phyloP scores from a whole-genome alignment of 1,139 yeast genomes.

The Nakaseomyces bracarensis region DNA sequence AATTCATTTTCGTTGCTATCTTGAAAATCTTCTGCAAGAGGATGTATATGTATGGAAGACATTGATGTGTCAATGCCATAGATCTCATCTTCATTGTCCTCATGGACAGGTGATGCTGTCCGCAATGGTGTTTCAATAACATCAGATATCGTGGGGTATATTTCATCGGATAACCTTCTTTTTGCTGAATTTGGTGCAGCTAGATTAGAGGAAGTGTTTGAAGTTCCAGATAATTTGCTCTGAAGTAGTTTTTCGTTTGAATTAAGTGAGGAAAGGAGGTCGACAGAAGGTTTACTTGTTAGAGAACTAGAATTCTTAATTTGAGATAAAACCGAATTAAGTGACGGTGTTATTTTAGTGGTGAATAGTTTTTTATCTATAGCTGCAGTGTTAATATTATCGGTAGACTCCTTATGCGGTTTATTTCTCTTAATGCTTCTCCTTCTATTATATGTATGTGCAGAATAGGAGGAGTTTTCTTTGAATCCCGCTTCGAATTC shows the following conservation, averaged over 20 bases:
- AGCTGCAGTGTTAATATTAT: no score
- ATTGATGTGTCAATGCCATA: constrained; percentile 1
- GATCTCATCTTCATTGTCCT: constrained; percentile 7
- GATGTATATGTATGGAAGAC: constrained; percentile 6
- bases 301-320: constrained; percentile 9
- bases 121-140: neutral
- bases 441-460: neutral
- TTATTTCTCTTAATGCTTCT: constrained; percentile 4
- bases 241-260: neutral
- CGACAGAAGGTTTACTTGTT: neutral
- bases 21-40: neutral
- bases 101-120: neutral
- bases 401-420: neutral
- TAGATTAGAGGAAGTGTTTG: neutral
- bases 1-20: neutral
- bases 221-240: neutral
- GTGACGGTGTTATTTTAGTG: constrained; percentile 16
- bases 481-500: neutral
- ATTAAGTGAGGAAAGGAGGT: neutral
- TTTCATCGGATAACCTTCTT: constrained; percentile 3
- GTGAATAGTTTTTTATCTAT: neutral
- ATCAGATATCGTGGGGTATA: neutral
- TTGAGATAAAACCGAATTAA: constrained; percentile 21
- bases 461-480: no score
- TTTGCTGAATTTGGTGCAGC: neutral